Evolutionary conservation across 306 rosid species (phyloP).

Genomic region (Glycine soja): DNA sequence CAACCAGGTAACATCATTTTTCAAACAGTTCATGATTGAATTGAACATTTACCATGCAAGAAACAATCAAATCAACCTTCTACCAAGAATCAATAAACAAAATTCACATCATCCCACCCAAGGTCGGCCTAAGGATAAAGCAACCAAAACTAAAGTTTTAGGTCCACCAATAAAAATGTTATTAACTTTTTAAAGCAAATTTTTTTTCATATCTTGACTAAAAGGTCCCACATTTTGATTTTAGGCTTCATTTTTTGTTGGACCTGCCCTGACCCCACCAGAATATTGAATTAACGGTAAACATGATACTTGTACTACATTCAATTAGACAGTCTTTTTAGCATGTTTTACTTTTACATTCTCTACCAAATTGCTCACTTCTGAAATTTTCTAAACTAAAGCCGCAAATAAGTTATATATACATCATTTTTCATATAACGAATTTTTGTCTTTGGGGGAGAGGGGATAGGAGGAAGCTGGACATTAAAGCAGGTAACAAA

Average conservation of each 20-base stretch:
- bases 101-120: not conserved
- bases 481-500: not conserved
- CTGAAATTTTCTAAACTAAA: not conserved
- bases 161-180: too few relatives aligned
- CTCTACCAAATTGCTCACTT: not conserved
- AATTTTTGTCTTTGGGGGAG: not conserved
- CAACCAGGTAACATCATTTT: not conserved
- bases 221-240: too few relatives aligned
- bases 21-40: not conserved
- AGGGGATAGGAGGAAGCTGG: not conserved
- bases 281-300: not conserved
- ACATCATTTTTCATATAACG: too few relatives aligned
- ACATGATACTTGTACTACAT: not conserved
- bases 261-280: not conserved
- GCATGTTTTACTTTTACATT: not conserved
- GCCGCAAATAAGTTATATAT: not conserved
- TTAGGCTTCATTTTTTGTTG: too few relatives aligned
- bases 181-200: too few relatives aligned
- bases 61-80: slow-evolving; percentile 11
- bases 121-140: too few relatives aligned
- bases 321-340: not conserved
- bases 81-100: not conserved
- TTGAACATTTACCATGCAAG: not conserved
- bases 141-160: too few relatives aligned
- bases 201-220: too few relatives aligned